These are phyloP conservation scores for Candida dubliniensis DNA, from an alignment of 1,139 yeast species.

Conservation along the genomic window DNA sequence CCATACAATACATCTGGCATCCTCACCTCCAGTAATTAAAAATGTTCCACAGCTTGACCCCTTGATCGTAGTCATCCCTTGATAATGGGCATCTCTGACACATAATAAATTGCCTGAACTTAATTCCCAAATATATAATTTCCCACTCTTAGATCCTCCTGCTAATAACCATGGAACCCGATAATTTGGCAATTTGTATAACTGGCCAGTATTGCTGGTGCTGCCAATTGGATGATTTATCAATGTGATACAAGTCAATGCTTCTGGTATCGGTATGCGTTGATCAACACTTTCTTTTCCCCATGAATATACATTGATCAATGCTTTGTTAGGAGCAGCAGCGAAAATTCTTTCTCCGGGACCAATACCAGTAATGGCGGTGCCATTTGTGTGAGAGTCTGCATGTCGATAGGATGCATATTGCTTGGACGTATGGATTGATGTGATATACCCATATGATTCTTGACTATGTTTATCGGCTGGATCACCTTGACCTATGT, in stretches of 20 bases:
- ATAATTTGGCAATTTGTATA: slow-evolving; percentile 28
- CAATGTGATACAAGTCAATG: slow-evolving; percentile 47
- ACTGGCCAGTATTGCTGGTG: slow-evolving; percentile 4
- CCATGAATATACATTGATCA: slow-evolving; percentile 71
- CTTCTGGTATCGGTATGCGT: slow-evolving; percentile 83
- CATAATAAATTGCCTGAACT: slow-evolving; percentile 72
- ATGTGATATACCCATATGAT: slow-evolving; percentile 49
- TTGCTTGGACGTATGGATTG: slow-evolving; percentile 52
- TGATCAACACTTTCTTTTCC: slow-evolving; percentile 84
- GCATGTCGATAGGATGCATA: slow-evolving; percentile 57
- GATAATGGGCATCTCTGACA: slow-evolving; percentile 85
- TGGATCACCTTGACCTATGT: slow-evolving; percentile 51
- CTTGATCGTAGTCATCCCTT: slow-evolving; percentile 58
- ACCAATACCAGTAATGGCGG: slow-evolving; percentile 44
- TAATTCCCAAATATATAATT: slow-evolving; percentile 82
- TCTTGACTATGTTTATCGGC: slow-evolving; percentile 49
- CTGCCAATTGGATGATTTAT: slow-evolving; percentile 16
- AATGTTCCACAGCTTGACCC: slow-evolving; percentile 69
- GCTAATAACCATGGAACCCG: slow-evolving; percentile 67
- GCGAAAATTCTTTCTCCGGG: slow-evolving; percentile 52
- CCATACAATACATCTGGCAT: slow-evolving; percentile 81
- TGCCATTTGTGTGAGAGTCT: slow-evolving; percentile 47
- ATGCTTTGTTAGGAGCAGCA: slow-evolving; percentile 68
- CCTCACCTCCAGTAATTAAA: slow-evolving; percentile 75
- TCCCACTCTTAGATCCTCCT: slow-evolving; percentile 73